A percentile compares a stretch with the other conserved stretches of the same genome.
Conservation (phyloP, 495 filamentous ascomycete species). For the Cenococcum geophilum region DNA sequence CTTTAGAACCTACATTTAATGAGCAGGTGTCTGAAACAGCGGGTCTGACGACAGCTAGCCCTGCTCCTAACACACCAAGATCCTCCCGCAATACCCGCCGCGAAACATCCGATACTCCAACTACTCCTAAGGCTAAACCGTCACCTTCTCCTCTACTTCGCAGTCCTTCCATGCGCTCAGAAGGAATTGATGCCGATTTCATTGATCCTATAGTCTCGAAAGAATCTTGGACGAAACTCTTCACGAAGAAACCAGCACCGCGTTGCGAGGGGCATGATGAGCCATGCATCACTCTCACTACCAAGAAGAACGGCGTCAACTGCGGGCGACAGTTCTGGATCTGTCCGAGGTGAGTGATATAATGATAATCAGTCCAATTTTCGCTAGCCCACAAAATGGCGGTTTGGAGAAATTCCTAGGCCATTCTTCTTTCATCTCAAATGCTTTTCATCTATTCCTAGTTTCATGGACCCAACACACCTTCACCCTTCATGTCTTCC, state of each 20-base stretch:
- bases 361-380: neutral
- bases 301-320: conserved; percentile 84
- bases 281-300: conserved; percentile 70
- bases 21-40: neutral
- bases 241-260: conserved; percentile 67
- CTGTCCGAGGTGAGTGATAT: conserved; percentile 48
- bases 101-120: neutral
- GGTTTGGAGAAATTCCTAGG: too few relatives aligned
- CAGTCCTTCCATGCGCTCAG: neutral
- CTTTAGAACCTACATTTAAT: too few relatives aligned
- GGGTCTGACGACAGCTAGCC: neutral
- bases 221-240: conserved; percentile 79
- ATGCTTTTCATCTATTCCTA: too few relatives aligned
- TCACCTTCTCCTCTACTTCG: neutral
- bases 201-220: conserved; percentile 48
- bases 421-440: too few relatives aligned
- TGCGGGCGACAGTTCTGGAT: conserved; percentile 81
- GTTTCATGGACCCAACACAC: too few relatives aligned
- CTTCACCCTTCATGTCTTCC: too few relatives aligned
- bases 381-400: neutral
- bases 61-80: neutral
- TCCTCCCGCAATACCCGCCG: neutral
- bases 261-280: conserved; percentile 79
- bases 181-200: conserved; percentile 35
- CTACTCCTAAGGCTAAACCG: neutral